These are phyloP conservation scores for Solanum appendiculatum DNA, from an alignment of 257 asterid genomes.

Conservation along the genomic window DNA sequence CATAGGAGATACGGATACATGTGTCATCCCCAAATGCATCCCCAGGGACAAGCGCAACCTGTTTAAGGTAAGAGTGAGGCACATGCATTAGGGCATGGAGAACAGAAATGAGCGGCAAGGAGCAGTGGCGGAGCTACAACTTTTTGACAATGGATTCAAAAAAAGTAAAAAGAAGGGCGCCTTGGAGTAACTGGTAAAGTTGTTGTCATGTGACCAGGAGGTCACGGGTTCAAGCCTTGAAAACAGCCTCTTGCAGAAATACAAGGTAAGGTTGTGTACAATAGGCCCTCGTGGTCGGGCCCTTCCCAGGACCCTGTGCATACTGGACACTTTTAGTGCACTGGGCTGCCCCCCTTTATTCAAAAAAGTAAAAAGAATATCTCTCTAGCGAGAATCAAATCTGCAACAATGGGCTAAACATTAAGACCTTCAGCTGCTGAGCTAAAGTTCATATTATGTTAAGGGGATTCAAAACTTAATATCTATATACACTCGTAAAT, in stretches of 20 bases:
- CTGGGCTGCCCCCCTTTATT: background rate
- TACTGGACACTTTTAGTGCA: background rate
- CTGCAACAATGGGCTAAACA: background rate
- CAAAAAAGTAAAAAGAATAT: background rate
- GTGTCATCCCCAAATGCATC: constrained; percentile 92
- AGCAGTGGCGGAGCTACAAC: background rate
- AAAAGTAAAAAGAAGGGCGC: background rate
- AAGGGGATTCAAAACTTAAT: background rate
- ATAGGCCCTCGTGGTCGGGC: background rate
- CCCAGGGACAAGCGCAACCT: constrained; percentile 96
- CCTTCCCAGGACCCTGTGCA: background rate
- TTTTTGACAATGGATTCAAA: background rate
- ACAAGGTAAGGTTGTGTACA: background rate
- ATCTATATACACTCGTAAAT: background rate
- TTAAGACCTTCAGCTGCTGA: background rate
- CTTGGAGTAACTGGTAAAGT: background rate
- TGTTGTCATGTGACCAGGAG: background rate
- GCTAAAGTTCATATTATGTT: background rate
- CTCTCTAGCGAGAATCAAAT: background rate
- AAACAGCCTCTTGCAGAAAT: background rate
- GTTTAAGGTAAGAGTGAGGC: background rate
- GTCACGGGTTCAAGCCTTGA: no score
- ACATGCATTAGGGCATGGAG: background rate
- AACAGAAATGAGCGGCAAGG: background rate
- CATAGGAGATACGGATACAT: constrained; percentile 86